Evolutionary conservation across 2,329 filamentous ascomycete species (phyloP), one percentile per base, ranked within the genome.

Genomic region (Pleurostoma richardsiae): DNA sequence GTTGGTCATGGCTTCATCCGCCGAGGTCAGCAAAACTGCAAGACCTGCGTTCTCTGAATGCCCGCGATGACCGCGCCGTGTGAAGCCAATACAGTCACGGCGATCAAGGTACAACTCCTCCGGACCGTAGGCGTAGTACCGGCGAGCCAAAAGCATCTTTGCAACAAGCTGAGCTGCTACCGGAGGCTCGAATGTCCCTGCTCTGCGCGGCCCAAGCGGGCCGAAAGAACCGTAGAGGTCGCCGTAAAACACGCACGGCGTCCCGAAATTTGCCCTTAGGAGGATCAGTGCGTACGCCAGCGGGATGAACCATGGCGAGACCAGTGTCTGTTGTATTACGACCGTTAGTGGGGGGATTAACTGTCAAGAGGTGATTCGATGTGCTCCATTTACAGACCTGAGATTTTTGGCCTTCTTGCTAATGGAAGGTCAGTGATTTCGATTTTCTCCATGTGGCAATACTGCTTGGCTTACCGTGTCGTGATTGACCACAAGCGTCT

Each of bases 231-330:
- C 83, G 61, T 85, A 86, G 1, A 88, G 61, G 57, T 88, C 84
- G 28, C 84, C 83, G 59, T 83, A 88, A 60, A 89, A 89, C 33
- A 87, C 68, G 54, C 81, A 87, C 0, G 85, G 85, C 29, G 80
- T 74, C 11, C 83, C 83, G 31, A 78, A 69, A 43, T 72, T 64
- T 11, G 57, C 56, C 10, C 82, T 76, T 33, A 88, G 76, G 3
- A 88, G 73, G 49, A 87, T 86, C 33, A 88, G 69, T 2, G 81
- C 70, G 61, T 88, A 87, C 28, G 84, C 85, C 27, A 87, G 67
- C 1, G 82, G 74, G 56, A 85, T 83, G 67, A 88, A 85, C 61
- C 75, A 82, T 6, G 73, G 67, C 42, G 79, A 73, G 31, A 88
- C 74, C 3, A 77, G 75, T 0, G 79, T 77, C 56, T 74, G 43